These are phyloP conservation scores for Populus deltoides DNA, from an alignment of 345 rosid species.

Conservation along the genomic window DNA sequence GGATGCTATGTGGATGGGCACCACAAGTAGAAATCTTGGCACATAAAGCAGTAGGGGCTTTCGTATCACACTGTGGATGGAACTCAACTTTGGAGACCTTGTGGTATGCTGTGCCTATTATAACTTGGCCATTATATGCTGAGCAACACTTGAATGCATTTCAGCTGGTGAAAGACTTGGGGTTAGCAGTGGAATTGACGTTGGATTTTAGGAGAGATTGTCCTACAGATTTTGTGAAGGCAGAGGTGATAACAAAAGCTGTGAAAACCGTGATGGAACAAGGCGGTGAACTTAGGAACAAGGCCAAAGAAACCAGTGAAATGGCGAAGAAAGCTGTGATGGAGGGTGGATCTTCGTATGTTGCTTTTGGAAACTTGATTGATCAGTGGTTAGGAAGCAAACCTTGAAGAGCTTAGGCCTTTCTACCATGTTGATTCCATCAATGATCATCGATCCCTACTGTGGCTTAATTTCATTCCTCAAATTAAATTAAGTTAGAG, in stretches of 20 bases:
- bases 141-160: constrained; percentile 62
- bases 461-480: not conserved
- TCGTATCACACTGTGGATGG: constrained; percentile 70
- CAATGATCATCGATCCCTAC: not conserved
- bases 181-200: constrained; percentile 42
- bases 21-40: constrained; percentile 43
- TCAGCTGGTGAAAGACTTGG: constrained; percentile 37
- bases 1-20: constrained; percentile 50
- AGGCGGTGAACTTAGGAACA: constrained; percentile 27
- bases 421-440: no score
- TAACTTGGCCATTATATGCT: constrained; percentile 51
- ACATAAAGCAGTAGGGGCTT: constrained; percentile 48
- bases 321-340: constrained; percentile 27
- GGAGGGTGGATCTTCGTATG: constrained; percentile 40
- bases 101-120: constrained; percentile 48
- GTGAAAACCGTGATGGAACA: constrained; percentile 34
- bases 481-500: no score
- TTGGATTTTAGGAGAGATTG: constrained; percentile 37
- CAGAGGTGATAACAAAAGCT: constrained; percentile 37
- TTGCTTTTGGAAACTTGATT: not conserved
- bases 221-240: constrained; percentile 3
- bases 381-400: not conserved
- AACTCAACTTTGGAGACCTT: constrained; percentile 48
- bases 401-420: not conserved
- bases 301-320: constrained; percentile 28